These are phyloP conservation scores for Aristolochia contorta DNA, from an alignment of 164 flowering plant species.

Conservation along the genomic window DNA sequence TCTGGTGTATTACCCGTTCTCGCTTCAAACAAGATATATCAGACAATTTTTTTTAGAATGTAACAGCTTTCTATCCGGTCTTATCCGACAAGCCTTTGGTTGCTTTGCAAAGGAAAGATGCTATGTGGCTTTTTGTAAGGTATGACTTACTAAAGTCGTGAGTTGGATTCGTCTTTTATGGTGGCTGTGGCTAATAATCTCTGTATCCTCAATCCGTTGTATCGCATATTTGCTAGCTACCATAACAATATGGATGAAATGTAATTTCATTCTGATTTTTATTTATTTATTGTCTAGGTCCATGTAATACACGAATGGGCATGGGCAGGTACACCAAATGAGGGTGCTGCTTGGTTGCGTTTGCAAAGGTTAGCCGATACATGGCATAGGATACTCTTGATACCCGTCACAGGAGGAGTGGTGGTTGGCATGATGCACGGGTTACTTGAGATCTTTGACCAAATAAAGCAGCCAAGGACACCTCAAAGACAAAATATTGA, in stretches of 20 bases:
- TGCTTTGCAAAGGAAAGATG: no score
- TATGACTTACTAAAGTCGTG: no score
- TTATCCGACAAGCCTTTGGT: no score
- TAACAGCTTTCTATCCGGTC: no score
- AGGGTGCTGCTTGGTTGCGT: slow-evolving; percentile 99
- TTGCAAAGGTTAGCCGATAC: slow-evolving; percentile 88
- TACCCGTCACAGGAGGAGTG: slow-evolving; percentile 97
- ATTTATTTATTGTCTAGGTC: slow-evolving; percentile 42
- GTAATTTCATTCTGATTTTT: no score
- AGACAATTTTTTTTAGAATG: no score
- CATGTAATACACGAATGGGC: slow-evolving; percentile 96
- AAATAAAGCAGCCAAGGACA: slow-evolving; percentile 66
- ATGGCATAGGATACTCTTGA: slow-evolving; percentile 91
- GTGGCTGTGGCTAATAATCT: slow-evolving; percentile 9
- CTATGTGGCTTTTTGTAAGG: no score
- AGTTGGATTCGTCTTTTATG: no score
- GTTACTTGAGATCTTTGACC: slow-evolving; percentile 77
- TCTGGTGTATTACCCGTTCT: no score
- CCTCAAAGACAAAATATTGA: slow-evolving; percentile 66
- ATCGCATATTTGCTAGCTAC: no score
- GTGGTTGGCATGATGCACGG: slow-evolving; percentile 99
- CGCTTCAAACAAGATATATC: no score
- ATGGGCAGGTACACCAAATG: slow-evolving; percentile 98
- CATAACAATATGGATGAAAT: no score
- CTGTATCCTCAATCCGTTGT: not conserved